phyloP scores from a whole-genome alignment of 2,329 filamentous ascomycete species.

The Shiraia bambusicola region DNA sequence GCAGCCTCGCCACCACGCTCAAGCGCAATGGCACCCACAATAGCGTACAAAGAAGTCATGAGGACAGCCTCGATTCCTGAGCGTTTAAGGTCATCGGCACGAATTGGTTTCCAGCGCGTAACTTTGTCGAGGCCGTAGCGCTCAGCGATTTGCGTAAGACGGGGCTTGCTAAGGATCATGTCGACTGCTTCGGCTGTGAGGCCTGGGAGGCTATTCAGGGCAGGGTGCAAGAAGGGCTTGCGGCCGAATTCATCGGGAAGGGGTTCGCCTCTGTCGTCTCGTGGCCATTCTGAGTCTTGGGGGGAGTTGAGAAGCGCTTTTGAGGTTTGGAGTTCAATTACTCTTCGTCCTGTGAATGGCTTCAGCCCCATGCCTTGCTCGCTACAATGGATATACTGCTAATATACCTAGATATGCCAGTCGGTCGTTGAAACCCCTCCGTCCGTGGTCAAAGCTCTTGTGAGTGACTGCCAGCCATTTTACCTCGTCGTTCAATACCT shows the following conservation, averaged over 20 bases:
- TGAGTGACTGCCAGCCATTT: slow-evolving; percentile 98
- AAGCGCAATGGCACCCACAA: slow-evolving; percentile 85
- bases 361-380: slow-evolving; percentile 14
- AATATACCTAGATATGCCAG: slow-evolving; percentile 79
- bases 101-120: slow-evolving; percentile 81
- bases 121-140: slow-evolving; percentile 72
- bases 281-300: slow-evolving; percentile 31
- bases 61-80: slow-evolving; percentile 78
- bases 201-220: slow-evolving; percentile 72
- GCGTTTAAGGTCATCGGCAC: slow-evolving; percentile 66
- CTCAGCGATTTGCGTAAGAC: slow-evolving; percentile 67
- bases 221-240: slow-evolving; percentile 67
- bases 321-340: slow-evolving; percentile 65
- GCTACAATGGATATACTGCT: background rate
- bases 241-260: slow-evolving; percentile 51
- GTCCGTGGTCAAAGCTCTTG: slow-evolving; percentile 95
- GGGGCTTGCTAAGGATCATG: slow-evolving; percentile 63
- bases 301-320: slow-evolving; percentile 59
- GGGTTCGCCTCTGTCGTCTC: slow-evolving; percentile 17
- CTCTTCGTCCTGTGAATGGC: slow-evolving; percentile 57
- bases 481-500: slow-evolving; percentile 79
- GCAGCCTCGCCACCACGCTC: slow-evolving; percentile 81
- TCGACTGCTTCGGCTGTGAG: slow-evolving; percentile 63
- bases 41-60: slow-evolving; percentile 76
- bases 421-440: slow-evolving; percentile 91